Evolutionary conservation across 495 filamentous ascomycete species (phyloP), one percentile per base, ranked within the genome.

Genomic region (Talaromyces proteolyticus): DNA sequence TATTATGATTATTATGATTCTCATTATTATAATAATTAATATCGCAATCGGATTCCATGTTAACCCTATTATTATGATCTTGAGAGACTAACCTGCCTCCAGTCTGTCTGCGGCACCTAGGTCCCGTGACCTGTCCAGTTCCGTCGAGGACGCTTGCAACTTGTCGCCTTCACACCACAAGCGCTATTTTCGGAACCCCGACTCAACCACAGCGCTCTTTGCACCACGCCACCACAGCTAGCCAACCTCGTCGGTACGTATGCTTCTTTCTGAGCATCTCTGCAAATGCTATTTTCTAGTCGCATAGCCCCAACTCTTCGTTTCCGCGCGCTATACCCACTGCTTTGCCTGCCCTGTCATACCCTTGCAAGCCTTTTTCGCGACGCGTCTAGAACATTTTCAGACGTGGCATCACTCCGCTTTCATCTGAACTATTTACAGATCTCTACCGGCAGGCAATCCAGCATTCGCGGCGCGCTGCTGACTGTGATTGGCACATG

Each of bases 241-340:
- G 66, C 68, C 68, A 73, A 59, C 67, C 67, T 73, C 67, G 65
- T 74, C 69, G 68, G 71, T 74, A 74, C 66, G 71, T 74, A 66
- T 3, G 42, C 50, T 53, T 47, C 42, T 25, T 57, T 42, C 52
- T 43, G n/a, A n/a, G n/a, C n/a, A n/a, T n/a, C n/a, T n/a, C n/a
- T n/a, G n/a, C n/a, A n/a, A n/a, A n/a, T n/a, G n/a, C n/a, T n/a
- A n/a, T n/a, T n/a, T 50, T 51, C 11, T 49, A 18, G 50, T 47
- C 51, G 56, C 54, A 54, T 57, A 40, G 52, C 57, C 47, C 43
- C 42, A n/a, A n/a, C n/a, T n/a, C n/a, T n/a, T n/a, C n/a, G n/a
- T n/a, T n/a, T n/a, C n/a, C n/a, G n/a, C n/a, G n/a, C n/a, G n/a
- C n/a, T n/a, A n/a, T n/a, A n/a, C n/a, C n/a, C n/a, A n/a, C n/a